Evolutionary conservation across 257 asterid genomes (phyloP), one percentile per base, ranked within the genome.

Genomic region (Henckelia pumila): DNA sequence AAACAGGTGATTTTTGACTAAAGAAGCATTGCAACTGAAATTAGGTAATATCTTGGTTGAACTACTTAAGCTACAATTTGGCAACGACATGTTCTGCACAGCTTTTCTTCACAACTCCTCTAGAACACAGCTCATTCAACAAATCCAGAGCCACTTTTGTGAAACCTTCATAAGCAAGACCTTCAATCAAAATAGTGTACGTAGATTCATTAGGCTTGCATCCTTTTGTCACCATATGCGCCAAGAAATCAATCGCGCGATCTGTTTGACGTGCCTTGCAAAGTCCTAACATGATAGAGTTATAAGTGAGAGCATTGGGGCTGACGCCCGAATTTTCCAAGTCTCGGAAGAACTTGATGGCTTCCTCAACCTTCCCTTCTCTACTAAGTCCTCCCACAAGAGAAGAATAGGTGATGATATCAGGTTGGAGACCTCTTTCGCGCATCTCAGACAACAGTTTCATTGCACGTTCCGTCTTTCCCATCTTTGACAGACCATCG

Each of bases 181-280:
- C 96, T 78, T 88, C 91, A 23, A 88, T 78, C 73, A 91, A 76
- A 66, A 91, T 91, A 16, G 88, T 88, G 78, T 88, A 91, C 5
- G 93, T 85, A 30, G 95, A 78, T 77, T 88, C 95, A 61, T 85
- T 86, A 67, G 97, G 97, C 73, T 85, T 86, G 81, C 95, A 86
- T 67, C 93, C 95, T 77, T 79, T 85, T 2, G 85, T 76, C 52
- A 91, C 88, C 97, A 91, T 88, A 64, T 35, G 69, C 32, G 64
- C 87, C 80, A 86, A 81, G 68, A 85, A 83, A 76, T 92, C 95
- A 4, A 92, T 89, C 0, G 98, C 98, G 17, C 85, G 95, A 68
- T 75, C 89, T 0, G 96, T 86, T 75, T 83, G 81, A 14, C 89
- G 87, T 66, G 80, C 91, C 82, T 88, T 92, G 49, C 98, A 92